Percentiles rank a stretch among this genome's conserved stretches.
These are phyloP conservation scores for Melastoma candidum DNA, from an alignment of 441 rosid species.

Conservation along the genomic window DNA sequence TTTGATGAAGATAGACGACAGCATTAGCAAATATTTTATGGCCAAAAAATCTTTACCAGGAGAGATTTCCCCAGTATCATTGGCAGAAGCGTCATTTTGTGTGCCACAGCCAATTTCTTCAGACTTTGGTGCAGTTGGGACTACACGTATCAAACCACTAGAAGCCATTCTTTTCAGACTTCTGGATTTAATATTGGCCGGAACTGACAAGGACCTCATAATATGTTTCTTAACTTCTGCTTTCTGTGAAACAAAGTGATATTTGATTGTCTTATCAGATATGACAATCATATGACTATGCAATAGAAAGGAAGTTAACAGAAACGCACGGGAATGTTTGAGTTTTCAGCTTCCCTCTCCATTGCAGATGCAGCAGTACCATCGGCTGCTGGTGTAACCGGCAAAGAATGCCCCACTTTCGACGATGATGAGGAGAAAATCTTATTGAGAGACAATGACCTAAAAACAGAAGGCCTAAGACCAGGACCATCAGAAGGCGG, in stretches of 20 bases:
- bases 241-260: constrained; percentile 22
- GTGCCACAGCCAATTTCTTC: constrained; percentile 15
- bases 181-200: constrained; percentile 30
- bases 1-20: neutral
- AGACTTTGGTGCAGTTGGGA: constrained; percentile 28
- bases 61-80: constrained; percentile 21
- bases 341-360: constrained; percentile 14
- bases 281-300: too few relatives aligned
- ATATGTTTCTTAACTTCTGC: constrained; percentile 27
- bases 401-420: constrained; percentile 30
- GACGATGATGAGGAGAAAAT: constrained; percentile 22
- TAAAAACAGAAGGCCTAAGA: constrained; percentile 32
- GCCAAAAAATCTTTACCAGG: too few relatives aligned
- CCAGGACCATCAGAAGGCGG: constrained; percentile 21
- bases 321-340: constrained; percentile 17
- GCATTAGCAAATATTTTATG: neutral
- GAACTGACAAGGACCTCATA: constrained; percentile 44
- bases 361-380: constrained; percentile 16
- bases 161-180: constrained; percentile 37
- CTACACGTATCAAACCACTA: constrained; percentile 36
- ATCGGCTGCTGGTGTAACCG: constrained; percentile 27
- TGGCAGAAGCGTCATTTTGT: constrained; percentile 15
- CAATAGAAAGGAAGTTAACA: neutral
- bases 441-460: constrained; percentile 34
- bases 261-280: neutral